These are phyloP conservation scores for Taphrina wiesneri DNA, from an alignment of 1,139 yeast species.

Conservation along the genomic window DNA sequence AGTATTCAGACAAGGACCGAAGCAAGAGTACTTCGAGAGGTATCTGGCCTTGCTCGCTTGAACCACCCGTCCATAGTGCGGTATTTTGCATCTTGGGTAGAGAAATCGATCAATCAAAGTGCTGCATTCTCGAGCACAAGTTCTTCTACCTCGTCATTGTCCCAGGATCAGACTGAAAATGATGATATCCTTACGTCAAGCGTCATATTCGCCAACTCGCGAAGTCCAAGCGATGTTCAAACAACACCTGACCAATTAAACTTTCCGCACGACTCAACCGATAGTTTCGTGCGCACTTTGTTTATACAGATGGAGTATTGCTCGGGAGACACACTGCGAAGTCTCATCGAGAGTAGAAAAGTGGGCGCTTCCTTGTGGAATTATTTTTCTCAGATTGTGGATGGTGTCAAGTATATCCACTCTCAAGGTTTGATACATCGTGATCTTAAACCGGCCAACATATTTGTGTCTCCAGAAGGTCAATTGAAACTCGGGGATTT, in stretches of 20 bases:
- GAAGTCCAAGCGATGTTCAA: background rate
- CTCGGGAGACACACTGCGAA: conserved; percentile 84
- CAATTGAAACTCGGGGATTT: conserved; percentile 95
- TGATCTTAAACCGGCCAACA: conserved; percentile 92
- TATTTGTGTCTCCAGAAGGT: conserved; percentile 85
- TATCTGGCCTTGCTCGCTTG: conserved; percentile 81
- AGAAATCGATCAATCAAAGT: conserved; percentile 55
- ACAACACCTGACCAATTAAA: background rate
- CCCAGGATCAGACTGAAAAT: conserved; percentile 34
- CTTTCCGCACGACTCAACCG: background rate
- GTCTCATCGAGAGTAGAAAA: conserved; percentile 78
- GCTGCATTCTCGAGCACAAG: conserved; percentile 36
- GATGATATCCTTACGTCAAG: conserved; percentile 43
- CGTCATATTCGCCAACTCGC: conserved; percentile 10
- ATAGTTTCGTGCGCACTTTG: conserved; percentile 50
- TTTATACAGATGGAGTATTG: conserved; percentile 98
- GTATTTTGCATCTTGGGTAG: conserved; percentile 97
- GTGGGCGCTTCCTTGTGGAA: conserved; percentile 85
- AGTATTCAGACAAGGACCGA: conserved; percentile 52
- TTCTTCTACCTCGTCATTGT: conserved; percentile 33
- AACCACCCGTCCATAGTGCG: conserved; percentile 95
- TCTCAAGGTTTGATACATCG: conserved; percentile 92
- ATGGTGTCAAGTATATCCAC: conserved; percentile 89
- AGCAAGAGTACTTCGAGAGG: conserved; percentile 72
- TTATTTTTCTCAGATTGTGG: conserved; percentile 79